Conservation (phyloP, 495 filamentous ascomycete genomes). For the Corynascus novoguineensis region DNA sequence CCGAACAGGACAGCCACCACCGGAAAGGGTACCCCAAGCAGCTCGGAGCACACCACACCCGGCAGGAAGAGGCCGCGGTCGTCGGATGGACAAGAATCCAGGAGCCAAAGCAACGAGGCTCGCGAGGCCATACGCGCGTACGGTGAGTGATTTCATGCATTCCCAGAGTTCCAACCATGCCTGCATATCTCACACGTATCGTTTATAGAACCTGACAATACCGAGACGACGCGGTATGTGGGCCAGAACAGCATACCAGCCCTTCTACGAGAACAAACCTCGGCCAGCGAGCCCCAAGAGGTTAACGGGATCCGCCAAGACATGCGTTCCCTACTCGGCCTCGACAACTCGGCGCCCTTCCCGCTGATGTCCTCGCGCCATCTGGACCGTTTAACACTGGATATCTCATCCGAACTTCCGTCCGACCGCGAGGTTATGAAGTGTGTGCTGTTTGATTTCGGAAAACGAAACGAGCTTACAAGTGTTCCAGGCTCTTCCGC, state of each 20-base stretch:
- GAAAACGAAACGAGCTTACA: constrained; percentile 1
- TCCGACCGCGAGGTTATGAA: constrained; percentile 58
- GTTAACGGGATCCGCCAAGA: constrained; percentile 51
- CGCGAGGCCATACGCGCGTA: constrained; percentile 36
- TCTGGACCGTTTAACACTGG: constrained; percentile 61
- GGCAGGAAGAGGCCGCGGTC: constrained; percentile 45
- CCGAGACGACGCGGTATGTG: constrained; percentile 59
- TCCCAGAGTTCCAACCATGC: not conserved
- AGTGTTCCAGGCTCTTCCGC: constrained; percentile 54
- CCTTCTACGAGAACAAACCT: constrained; percentile 58
- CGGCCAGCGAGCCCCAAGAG: constrained; percentile 42
- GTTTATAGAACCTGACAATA: constrained; percentile 53
- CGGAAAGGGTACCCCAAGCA: constrained; percentile 35
- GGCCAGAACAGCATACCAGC: constrained; percentile 61
- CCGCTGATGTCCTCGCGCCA: constrained; percentile 73
- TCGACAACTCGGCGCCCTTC: constrained; percentile 81
- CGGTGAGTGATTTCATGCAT: constrained; percentile 22
- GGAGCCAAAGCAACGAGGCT: constrained; percentile 37
- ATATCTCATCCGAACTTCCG: constrained; percentile 62
- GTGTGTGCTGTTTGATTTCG: constrained; percentile 24
- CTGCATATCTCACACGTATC: constrained; percentile 9
- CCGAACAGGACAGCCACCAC: constrained; percentile 56
- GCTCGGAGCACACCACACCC: constrained; percentile 27
- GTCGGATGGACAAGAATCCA: constrained; percentile 34
- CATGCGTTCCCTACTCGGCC: constrained; percentile 72